These are phyloP conservation scores for Plantago elongata DNA, from an alignment of 257 asterid genomes.

Conservation along the genomic window DNA sequence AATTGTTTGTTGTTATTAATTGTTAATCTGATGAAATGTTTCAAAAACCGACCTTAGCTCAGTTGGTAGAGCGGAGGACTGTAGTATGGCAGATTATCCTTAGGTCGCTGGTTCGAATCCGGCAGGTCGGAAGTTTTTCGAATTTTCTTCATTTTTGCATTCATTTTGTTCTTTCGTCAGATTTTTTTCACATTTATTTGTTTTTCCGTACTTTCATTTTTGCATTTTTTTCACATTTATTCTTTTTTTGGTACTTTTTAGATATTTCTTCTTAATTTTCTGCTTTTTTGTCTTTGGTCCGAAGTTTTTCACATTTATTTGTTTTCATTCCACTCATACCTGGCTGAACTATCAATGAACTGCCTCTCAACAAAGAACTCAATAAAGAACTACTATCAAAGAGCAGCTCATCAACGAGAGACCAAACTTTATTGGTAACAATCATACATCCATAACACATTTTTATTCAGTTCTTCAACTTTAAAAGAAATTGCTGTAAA, in stretches of 20 bases:
- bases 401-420: not conserved
- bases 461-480: not conserved
- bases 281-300: too few relatives aligned
- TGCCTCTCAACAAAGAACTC: not conserved
- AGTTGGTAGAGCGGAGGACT: constrained; percentile 22
- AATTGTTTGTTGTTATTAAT: too few relatives aligned
- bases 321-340: not conserved
- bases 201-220: too few relatives aligned
- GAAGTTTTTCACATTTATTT: too few relatives aligned
- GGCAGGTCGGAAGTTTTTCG: constrained; percentile 12
- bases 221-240: too few relatives aligned
- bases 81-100: constrained; percentile 14
- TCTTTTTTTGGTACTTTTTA: too few relatives aligned
- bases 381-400: not conserved
- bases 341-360: not conserved
- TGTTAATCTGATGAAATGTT: too few relatives aligned
- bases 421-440: not conserved
- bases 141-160: too few relatives aligned
- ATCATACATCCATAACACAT: not conserved
- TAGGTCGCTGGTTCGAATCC: constrained; percentile 21
- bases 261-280: too few relatives aligned
- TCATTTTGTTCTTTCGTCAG: too few relatives aligned
- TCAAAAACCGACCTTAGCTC: constrained; percentile 15
- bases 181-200: too few relatives aligned
- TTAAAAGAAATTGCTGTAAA: not conserved